phyloP scores from a whole-genome alignment of 1,139 yeast species.

The Kurtzmaniella quercitrusa region DNA sequence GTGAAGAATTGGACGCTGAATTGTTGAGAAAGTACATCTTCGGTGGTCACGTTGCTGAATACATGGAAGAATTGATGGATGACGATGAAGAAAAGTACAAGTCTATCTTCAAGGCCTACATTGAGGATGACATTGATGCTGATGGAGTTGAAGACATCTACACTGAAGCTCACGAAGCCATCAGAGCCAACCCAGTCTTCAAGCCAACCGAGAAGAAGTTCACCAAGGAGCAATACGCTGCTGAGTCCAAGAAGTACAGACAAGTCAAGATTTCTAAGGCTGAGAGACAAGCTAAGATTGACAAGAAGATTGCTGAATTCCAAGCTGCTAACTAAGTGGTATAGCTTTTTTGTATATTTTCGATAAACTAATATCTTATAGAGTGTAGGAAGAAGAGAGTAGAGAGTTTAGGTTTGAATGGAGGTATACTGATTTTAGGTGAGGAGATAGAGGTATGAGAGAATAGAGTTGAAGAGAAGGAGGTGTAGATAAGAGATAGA shows the following conservation, averaged over 20 bases:
- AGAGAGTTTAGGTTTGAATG: no score
- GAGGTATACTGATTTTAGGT: no score
- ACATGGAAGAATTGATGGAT: constrained; percentile 99
- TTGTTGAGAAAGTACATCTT: constrained; percentile 97
- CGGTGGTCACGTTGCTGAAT: constrained; percentile 99
- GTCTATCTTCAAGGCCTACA: constrained; percentile 93
- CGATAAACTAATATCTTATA: not conserved
- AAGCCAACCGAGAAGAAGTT: constrained; percentile 89
- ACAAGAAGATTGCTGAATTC: constrained; percentile 88
- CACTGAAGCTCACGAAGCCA: constrained; percentile 89
- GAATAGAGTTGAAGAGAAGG: no score
- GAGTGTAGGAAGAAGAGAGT: not conserved
- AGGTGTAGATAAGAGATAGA: no score
- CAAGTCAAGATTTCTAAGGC: constrained; percentile 84
- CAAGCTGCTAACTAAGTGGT: constrained; percentile 47
- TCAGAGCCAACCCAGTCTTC: constrained; percentile 94
- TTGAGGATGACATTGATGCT: constrained; percentile 96
- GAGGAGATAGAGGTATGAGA: no score
- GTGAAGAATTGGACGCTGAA: constrained; percentile 98
- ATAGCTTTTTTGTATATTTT: constrained; percentile 4
- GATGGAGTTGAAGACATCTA: constrained; percentile 95
- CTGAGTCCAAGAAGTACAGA: constrained; percentile 91
- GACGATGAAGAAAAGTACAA: constrained; percentile 99
- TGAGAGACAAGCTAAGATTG: constrained; percentile 86
- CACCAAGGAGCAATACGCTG: constrained; percentile 98